Evolutionary conservation across 352 stramenopile genomes (phyloP), one percentile per base, ranked within the genome.

Genomic region (Pythium graminicola): DNA sequence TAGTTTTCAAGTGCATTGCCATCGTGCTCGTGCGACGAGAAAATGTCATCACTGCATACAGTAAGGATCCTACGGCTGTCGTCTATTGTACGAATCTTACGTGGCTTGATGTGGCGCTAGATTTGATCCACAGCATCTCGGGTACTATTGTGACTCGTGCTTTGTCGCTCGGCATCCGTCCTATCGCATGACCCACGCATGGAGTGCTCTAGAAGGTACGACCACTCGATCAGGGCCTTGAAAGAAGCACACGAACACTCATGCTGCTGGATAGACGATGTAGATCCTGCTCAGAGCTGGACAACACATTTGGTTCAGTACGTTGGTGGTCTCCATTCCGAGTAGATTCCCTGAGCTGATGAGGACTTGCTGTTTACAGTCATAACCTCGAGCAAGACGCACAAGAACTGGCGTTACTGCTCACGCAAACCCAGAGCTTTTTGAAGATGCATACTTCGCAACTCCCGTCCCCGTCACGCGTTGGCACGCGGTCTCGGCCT

Each of bases 121-220:
- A 24, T 91, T 86, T 61, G 74, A 88, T 27, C 50, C 70, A 3
- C 63, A 42, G 7, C 50, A 73, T 10, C 44, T 67, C 8, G 77
- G 77, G 2, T 85, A 67, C 43, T 91, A 86, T 54, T 91, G 81
- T 46, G 76, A 89, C 26, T 64, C 50, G 16, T 91, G 81, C 53
- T 91, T 91, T 43, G 43, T 40, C 22, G 62, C 58, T 6, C 65
- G 71, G 4, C 77, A 91, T 46, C 77, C 77, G 1, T 36, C 70
- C 23, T 76, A 85, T 19, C 72, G 77, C 4, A 20, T 89, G 16
- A 42, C 50, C 3, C 81, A 91, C 47, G 63, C 60, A 2, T 89
- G 77, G 81, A 65, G 55, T 26, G 40, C 40, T 3, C 57, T 85
- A 22, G 50, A 86, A 49, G 70, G 73, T 80, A 24, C 2, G 44